These are phyloP conservation scores for Fraxinus excelsior DNA, from an alignment of 257 asterid genomes.

Conservation along the genomic window DNA sequence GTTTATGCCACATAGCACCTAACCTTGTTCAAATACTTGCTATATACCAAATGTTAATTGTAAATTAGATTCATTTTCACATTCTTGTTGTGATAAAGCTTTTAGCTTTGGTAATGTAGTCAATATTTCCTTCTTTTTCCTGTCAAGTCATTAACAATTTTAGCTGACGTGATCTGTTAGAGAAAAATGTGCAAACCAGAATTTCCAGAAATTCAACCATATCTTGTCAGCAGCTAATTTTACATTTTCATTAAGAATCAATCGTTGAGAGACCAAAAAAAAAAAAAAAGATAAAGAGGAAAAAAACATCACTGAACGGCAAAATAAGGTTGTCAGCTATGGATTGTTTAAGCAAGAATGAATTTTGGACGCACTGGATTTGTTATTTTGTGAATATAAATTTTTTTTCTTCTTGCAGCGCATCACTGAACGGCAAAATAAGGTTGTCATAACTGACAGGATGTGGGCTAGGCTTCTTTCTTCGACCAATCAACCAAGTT, in stretches of 20 bases:
- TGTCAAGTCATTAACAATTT: neutral
- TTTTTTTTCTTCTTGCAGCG: conserved; percentile 47
- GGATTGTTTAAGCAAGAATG: no score
- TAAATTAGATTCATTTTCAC: neutral
- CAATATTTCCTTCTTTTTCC: neutral
- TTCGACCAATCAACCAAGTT: conserved; percentile 74
- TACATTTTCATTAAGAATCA: no score
- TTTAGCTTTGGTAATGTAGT: neutral
- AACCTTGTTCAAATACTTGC: neutral
- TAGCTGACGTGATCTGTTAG: neutral
- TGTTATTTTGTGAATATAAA: neutral
- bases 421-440: conserved; percentile 57
- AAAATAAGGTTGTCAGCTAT: no score
- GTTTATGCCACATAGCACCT: no score
- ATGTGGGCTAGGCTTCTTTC: conserved; percentile 84
- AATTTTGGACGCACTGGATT: neutral
- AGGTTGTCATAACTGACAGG: conserved; percentile 69
- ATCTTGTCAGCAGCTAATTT: no score
- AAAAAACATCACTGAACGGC: no score
- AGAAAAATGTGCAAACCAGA: neutral
- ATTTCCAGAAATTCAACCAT: neutral
- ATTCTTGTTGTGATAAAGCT: neutral
- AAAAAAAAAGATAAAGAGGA: neutral
- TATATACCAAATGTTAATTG: neutral
- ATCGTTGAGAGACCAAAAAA: no score